Base-by-base conservation (phyloP, 345 rosid species). In the Combretum micranthum region DNA sequence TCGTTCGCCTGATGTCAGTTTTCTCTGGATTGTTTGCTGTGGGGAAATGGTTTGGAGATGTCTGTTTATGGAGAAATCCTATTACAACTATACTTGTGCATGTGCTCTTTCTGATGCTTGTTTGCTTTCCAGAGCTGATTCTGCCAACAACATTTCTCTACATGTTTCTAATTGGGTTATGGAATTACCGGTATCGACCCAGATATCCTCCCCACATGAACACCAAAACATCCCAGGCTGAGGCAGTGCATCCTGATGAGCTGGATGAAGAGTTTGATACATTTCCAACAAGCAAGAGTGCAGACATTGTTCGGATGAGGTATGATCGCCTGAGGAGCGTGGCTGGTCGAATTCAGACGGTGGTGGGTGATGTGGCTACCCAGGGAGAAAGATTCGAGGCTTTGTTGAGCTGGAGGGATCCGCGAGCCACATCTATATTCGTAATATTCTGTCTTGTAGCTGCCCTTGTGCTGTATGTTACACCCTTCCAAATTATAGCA, bases 171-270 rank as follows among this genome's bases (percentile, higher is more conserved):
- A 89, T 89, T 44, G 99, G 99, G 13, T 66, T 89, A 20, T 90
- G 96, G 99, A 85, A 93, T 45, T 93, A 77, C 82, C 80, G 99
- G 25, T 78, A 81, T 57, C 73, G 96, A 53, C 97, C 99, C 15
- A 84, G 95, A 66, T 92, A 87, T 58, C 99, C 99, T 47, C 97
- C 99, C 10, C 96, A 93, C 75, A 93, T 89, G 99, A 92, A 93
- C 78, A 89, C 90, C 2, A 86, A 78, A 56, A 83, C 89, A 51
- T 93, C 96, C 2, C 96, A 89, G 60, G 99, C 95, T 0, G 92
- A 93, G 58, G 80, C 88, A 25, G 84, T 84, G 39, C 82, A 87
- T 25, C 83, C 96, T 0, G 99, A 93, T 52, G 99, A 93, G 64
- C 84, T 93, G 57, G 97, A 89, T 5, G 97, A 93, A 69, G 99